Base-by-base conservation (phyloP, 1,139 yeast species). In the Magnusiomyces fungicola region DNA sequence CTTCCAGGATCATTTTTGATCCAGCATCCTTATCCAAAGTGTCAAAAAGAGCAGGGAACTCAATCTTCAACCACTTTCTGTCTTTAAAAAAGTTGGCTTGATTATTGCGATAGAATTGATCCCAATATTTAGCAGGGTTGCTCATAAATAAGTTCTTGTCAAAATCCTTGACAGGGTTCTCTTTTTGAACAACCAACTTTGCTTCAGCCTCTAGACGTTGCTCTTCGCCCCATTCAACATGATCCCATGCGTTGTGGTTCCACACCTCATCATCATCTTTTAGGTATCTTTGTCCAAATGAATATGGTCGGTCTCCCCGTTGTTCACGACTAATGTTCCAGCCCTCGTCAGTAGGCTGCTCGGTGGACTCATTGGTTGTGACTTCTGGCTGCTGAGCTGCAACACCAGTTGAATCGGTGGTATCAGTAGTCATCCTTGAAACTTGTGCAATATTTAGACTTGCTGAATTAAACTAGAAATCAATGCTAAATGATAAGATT, bases 171-270 rank as follows among this genome's bases (percentile, higher is more conserved):
- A 94, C 98, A 0, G 97, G 97, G 49, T 74, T 70, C 44, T 83
- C 88, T 55, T 79, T 78, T 64, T 92, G 99, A 56, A 80, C 78
- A 14, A 78, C 69, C 27, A 92, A 84, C 66, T 83, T 79, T 58
- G 75, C 81, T 63, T 85, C 76, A 2, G 97, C 96, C 57, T 83
- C 80, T 21, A 72, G 65, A 27, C 82, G 69, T 64, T 94, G 97
- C 58, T 88, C 96, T 46, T 84, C 89, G 45, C 95, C 97, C 96
- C 97, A 90, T 62, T 89, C 96, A 21, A 89, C 97, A 64, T 94
- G 96, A 65, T 92, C 99, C 75, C 99, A 92, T 0, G 99, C 98
- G 66, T 92, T 92, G 64, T 86, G 95, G 55, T 78, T 78, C 80
- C 95, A 92, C 1, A 94, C 96, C 18, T 68, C 69, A 41, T 88